phyloP scores from a whole-genome alignment of 2,329 filamentous ascomycete species.

The Trichoderma oligosporum region DNA sequence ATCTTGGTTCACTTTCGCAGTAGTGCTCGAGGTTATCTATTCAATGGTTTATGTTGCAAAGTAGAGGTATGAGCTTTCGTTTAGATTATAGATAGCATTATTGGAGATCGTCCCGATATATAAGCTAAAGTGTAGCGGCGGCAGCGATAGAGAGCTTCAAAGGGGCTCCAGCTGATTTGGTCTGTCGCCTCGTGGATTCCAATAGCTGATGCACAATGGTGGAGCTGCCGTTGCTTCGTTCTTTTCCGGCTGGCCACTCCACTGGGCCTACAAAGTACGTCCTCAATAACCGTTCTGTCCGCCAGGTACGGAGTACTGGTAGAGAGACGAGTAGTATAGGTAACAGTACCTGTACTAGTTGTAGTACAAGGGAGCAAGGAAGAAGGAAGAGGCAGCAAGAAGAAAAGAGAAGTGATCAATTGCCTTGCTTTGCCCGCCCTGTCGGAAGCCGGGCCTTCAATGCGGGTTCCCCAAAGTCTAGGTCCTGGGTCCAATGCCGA shows the following conservation, averaged over 20 bases:
- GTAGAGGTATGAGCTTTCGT: neutral
- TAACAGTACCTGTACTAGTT: too few species aligned
- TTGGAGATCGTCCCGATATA: constrained; percentile 7
- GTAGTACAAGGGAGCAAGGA: neutral
- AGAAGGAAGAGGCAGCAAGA: neutral
- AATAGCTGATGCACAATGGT: constrained; percentile 12
- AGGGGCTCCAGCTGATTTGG: constrained; percentile 14
- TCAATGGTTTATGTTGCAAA: neutral
- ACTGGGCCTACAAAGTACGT: neutral
- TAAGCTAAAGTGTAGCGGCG: neutral
- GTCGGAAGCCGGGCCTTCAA: constrained; percentile 8
- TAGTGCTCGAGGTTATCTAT: too few species aligned
- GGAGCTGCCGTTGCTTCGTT: constrained; percentile 2
- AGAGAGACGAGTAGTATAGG: too few species aligned
- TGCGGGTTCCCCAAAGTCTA: neutral
- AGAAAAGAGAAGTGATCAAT: constrained; percentile 3
- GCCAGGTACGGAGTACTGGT: too few species aligned
- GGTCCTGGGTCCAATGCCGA: neutral
- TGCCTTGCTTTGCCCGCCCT: constrained; percentile 8
- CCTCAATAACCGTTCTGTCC: neutral
- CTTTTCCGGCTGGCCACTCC: neutral
- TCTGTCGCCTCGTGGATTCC: constrained; percentile 8
- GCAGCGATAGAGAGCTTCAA: neutral
- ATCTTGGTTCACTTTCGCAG: too few species aligned
- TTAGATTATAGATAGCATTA: neutral